These are phyloP conservation scores for Mortierella sp. DNA, from an alignment of 371 early-diverging fungal species.

Conservation along the genomic window DNA sequence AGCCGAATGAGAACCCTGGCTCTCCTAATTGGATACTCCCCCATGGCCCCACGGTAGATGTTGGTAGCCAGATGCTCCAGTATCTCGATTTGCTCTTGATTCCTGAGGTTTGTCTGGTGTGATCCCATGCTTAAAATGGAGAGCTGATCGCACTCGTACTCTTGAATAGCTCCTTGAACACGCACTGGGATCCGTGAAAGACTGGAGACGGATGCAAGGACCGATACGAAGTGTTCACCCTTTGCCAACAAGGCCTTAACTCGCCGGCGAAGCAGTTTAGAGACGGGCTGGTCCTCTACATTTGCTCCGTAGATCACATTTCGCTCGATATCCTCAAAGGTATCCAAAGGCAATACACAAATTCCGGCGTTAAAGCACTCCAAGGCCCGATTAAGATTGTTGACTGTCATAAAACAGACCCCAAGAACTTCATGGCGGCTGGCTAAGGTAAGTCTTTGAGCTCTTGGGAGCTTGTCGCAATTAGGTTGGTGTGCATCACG, in stretches of 20 bases:
- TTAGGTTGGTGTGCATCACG: neutral
- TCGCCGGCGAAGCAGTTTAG: constrained; percentile 37
- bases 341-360: constrained; percentile 22
- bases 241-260: constrained; percentile 25
- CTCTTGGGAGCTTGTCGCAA: neutral
- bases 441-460: constrained; percentile 26
- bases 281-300: constrained; percentile 20
- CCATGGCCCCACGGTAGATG: constrained; percentile 23
- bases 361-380: constrained; percentile 35
- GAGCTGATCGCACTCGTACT: constrained; percentile 32
- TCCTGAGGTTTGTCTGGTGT: constrained; percentile 16
- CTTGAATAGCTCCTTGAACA: constrained; percentile 35
- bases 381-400: constrained; percentile 18
- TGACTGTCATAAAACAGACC: constrained; percentile 25
- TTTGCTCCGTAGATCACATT: constrained; percentile 7
- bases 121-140: constrained; percentile 25
- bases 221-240: constrained; percentile 19
- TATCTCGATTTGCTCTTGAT: constrained; percentile 30
- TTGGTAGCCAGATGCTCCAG: constrained; percentile 12
- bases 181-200: constrained; percentile 6
- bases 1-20: constrained; percentile 39
- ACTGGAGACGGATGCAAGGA: constrained; percentile 6
- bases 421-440: constrained; percentile 47
- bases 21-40: constrained; percentile 29
- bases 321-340: constrained; percentile 21